Evolutionary conservation across 495 filamentous ascomycete genomes (phyloP), one percentile per base, ranked within the genome.

Genomic region (Stereocaulon alpinum): DNA sequence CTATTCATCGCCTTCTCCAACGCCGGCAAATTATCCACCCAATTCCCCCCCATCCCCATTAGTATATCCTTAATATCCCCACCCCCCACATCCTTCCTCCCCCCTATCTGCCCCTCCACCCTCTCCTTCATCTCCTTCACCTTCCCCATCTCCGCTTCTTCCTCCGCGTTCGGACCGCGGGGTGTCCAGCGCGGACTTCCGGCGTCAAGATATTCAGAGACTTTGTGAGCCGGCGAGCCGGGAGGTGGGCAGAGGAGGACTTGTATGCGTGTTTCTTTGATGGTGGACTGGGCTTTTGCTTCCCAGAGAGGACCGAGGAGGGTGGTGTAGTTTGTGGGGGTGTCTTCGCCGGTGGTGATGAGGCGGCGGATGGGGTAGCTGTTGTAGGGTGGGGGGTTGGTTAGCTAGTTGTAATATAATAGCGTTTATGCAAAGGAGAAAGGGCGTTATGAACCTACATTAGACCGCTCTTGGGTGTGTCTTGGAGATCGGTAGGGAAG

Each of bases 1-100:
- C 56, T 37, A 48, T 59, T 59, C 45, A 50, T 10, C 43, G 43
- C 56, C 32, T n/a, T 29, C 27, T 50, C 30, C 56, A 59, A 49
- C 44, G 56, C 56, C 34, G n/a, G 29, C 29, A 50, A 32, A 37
- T n/a, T 9, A 22, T 50, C 45, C 17, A 15, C 18, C 56, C 56
- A 51, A 40, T 51, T 22, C 0, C 44, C 44, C 34, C 43, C 56
- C 56, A 51, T 59, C 20, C 44, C 40, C 48, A 50, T 59, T 44
- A 59, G 18, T 4, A 50, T 58, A 0, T 58, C 45, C 34, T 27
- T 50, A 14, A 59, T 40, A 50, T 58, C 56, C 32, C 17, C 32
- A 0, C 15, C 24, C 30, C 32, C 56, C 1, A 50, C 29, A 17
- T 58, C 42, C 29, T 49, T 49, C 30, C 32, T 20, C n/a, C 12